These are phyloP conservation scores for Ophiocordyceps australis DNA, from an alignment of 2,329 filamentous ascomycete genomes.

Conservation along the genomic window DNA sequence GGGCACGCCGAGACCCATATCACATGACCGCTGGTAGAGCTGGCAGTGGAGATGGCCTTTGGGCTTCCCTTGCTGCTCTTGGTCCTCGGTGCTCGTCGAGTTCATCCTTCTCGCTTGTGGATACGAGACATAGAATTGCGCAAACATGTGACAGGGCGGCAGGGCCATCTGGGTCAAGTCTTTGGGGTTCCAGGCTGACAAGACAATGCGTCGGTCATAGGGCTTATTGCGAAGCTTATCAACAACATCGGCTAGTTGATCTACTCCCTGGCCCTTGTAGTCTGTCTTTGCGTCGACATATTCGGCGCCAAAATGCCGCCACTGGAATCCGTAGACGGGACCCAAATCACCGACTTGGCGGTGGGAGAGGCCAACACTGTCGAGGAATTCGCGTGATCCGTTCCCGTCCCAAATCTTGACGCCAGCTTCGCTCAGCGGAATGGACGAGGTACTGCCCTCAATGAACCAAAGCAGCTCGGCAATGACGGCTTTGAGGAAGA, in stretches of 20 bases:
- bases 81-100: constrained; percentile 2
- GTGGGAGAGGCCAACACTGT: constrained; percentile 63
- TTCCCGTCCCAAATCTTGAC: constrained; percentile 99
- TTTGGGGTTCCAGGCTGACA: constrained; percentile 85
- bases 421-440: constrained; percentile 56
- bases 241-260: constrained; percentile 84
- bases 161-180: constrained; percentile 80
- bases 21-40: constrained; percentile 84
- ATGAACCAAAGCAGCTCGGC: constrained; percentile 96
- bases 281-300: constrained; percentile 66
- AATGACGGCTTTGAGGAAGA: constrained; percentile 79
- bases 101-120: constrained; percentile 18
- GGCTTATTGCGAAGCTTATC: constrained; percentile 68
- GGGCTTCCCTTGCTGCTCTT: constrained; percentile 15
- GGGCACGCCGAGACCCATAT: constrained; percentile 92
- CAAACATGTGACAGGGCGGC: constrained; percentile 94
- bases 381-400: constrained; percentile 76
- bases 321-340: constrained; percentile 96
- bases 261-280: constrained; percentile 76
- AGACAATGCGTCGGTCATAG: constrained; percentile 76
- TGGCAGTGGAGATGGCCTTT: constrained; percentile 69
- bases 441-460: constrained; percentile 63
- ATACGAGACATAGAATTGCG: constrained; percentile 83
- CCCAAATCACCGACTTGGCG: constrained; percentile 80
- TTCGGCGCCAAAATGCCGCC: constrained; percentile 91